Percentiles rank a stretch among this genome's conserved stretches.
Conservation (phyloP, 352 stramenopile genomes). For the Phytophthora ramorum region DNA sequence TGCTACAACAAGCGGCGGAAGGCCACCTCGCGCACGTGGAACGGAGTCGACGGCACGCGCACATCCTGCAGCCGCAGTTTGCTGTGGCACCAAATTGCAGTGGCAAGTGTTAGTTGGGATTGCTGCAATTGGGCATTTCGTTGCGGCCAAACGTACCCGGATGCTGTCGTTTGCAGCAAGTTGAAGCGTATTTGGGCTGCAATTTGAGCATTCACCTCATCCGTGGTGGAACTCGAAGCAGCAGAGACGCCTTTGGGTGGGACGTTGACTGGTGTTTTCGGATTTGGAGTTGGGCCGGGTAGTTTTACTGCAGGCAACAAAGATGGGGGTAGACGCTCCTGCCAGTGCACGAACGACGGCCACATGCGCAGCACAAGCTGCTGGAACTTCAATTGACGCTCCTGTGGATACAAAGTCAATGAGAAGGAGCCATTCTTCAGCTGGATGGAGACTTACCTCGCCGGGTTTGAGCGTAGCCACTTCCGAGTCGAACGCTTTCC, state of each 20-base stretch:
- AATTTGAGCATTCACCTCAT: constrained; percentile 13
- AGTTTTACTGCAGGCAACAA: constrained; percentile 34
- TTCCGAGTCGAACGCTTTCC: constrained; percentile 64
- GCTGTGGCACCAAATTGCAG: constrained; percentile 21
- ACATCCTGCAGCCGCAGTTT: constrained; percentile 69
- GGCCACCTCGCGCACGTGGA: constrained; percentile 75
- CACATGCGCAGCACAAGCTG: constrained; percentile 83
- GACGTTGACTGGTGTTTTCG: constrained; percentile 11
- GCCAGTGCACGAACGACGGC: constrained; percentile 70
- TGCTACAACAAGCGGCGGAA: constrained; percentile 50
- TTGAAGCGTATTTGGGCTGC: constrained; percentile 37
- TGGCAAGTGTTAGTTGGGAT: background rate
- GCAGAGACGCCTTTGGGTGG: constrained; percentile 22
- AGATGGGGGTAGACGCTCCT: constrained; percentile 46
- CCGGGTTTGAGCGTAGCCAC: constrained; percentile 44
- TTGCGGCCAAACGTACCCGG: constrained; percentile 49
- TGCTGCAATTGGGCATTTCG: too few relatives aligned
- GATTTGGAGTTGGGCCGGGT: background rate
- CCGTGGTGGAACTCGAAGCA: constrained; percentile 14
- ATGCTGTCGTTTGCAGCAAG: constrained; percentile 56
- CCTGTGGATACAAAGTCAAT: constrained; percentile 24
- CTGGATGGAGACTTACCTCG: constrained; percentile 38
- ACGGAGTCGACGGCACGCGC: constrained; percentile 55
- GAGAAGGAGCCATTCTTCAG: background rate
- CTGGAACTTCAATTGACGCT: constrained; percentile 68